Evolutionary conservation across 2,329 filamentous ascomycete species (phyloP).

Genomic region (Clarireedia sp.): DNA sequence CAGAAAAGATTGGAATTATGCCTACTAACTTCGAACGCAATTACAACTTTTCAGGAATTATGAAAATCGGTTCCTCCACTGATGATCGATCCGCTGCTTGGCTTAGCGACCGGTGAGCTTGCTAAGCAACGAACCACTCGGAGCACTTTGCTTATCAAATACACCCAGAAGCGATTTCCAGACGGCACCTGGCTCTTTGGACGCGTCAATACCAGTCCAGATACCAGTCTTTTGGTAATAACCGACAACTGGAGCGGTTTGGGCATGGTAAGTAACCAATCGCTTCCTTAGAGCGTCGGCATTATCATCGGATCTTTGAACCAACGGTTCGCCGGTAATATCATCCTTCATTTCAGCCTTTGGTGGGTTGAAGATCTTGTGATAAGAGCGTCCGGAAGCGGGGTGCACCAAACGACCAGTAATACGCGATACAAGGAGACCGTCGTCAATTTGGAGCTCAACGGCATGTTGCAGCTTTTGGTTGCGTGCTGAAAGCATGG

Average conservation of each 20-base stretch:
- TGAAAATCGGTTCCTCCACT: slow-evolving; percentile 20
- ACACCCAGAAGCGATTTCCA: slow-evolving; percentile 89
- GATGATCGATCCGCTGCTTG: not conserved
- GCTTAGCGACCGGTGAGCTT: slow-evolving; percentile 28
- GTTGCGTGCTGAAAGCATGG: slow-evolving; percentile 72
- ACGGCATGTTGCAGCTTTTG: slow-evolving; percentile 90
- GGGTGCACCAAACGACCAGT: slow-evolving; percentile 94
- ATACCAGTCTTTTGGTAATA: slow-evolving; percentile 98
- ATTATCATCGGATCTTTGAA: slow-evolving; percentile 96
- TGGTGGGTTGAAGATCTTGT: slow-evolving; percentile 98
- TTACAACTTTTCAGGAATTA: slow-evolving; percentile 25
- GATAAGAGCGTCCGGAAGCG: slow-evolving; percentile 91
- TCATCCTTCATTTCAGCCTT: slow-evolving; percentile 94
- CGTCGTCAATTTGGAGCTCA: slow-evolving; percentile 94
- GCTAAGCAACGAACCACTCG: slow-evolving; percentile 26
- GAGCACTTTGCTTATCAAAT: slow-evolving; percentile 54
- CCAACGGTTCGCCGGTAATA: slow-evolving; percentile 88
- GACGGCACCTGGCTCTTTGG: slow-evolving; percentile 89
- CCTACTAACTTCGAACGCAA: slow-evolving; percentile 16
- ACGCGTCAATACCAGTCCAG: slow-evolving; percentile 92
- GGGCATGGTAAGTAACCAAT: slow-evolving; percentile 82
- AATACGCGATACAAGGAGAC: slow-evolving; percentile 87
- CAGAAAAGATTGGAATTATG: slow-evolving; percentile 18
- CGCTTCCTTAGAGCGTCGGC: slow-evolving; percentile 94
- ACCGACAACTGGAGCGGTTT: slow-evolving; percentile 84